Conservation (phyloP, 2,329 filamentous ascomycete genomes). For the Calycina marina region DNA sequence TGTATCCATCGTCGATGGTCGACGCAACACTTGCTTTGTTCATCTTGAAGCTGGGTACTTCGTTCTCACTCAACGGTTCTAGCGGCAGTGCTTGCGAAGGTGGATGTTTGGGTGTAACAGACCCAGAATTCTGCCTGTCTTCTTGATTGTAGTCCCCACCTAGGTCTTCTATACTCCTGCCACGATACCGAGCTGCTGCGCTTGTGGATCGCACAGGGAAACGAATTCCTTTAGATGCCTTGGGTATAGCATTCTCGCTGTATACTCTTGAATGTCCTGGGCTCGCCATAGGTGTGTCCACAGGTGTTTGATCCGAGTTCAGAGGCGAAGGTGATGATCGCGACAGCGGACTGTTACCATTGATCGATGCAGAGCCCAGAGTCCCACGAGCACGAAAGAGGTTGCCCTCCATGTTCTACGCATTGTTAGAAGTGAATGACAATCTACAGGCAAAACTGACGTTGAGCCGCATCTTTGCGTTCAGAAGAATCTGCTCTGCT, state of each 20-base stretch:
- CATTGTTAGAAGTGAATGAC: constrained; percentile 8
- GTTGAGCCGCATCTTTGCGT: constrained; percentile 78
- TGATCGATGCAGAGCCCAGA: constrained; percentile 31
- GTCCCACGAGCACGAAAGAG: constrained; percentile 63
- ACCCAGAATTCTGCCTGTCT: constrained; percentile 4
- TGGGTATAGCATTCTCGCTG: constrained; percentile 43
- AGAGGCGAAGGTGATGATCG: constrained; percentile 21
- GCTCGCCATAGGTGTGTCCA: constrained; percentile 19
- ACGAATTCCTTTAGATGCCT: constrained; percentile 23
- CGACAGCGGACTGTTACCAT: constrained; percentile 24
- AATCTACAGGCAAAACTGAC: constrained; percentile 34
- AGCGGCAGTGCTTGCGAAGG: constrained; percentile 22
- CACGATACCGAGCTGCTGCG: constrained; percentile 37
- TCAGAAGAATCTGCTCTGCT: constrained; percentile 81
- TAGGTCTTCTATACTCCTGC: constrained; percentile 19
- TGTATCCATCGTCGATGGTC: constrained; percentile 12
- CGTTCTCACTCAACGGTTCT: constrained; percentile 40
- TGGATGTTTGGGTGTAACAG: constrained; percentile 9
- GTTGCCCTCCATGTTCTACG: constrained; percentile 85
- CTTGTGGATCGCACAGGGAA: constrained; percentile 46
- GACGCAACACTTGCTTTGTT: constrained; percentile 13
- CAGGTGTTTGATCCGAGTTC: constrained; percentile 9
- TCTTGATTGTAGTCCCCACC: constrained; percentile 8
- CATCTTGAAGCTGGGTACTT: constrained; percentile 18
- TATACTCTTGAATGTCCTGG: constrained; percentile 43